Conservation (phyloP, 768 basidiomycete species). For the Sarcomyxa edulis region DNA sequence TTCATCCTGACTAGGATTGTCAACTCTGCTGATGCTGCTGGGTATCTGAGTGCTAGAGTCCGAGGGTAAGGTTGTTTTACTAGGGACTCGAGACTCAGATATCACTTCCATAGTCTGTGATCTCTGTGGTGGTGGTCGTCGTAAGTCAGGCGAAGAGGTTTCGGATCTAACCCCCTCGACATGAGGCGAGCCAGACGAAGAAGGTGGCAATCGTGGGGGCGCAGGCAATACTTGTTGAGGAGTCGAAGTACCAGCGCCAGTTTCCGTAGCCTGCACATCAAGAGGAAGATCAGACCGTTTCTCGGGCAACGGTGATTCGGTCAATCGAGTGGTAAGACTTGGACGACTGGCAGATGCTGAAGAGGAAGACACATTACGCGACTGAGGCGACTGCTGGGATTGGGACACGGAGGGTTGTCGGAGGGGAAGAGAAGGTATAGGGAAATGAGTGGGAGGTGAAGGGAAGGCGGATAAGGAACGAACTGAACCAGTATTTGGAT, state of each 20-base stretch:
- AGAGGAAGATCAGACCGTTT: no score
- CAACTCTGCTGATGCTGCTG: no score
- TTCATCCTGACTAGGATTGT: no score
- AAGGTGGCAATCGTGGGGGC: no score
- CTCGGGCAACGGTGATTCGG: slow-evolving; percentile 20
- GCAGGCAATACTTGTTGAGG: background rate
- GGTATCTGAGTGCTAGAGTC: no score
- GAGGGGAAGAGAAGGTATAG: slow-evolving; percentile 57
- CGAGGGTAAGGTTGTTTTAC: no score
- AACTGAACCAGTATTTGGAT: slow-evolving; percentile 46
- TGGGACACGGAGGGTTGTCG: slow-evolving; percentile 20
- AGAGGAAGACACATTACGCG: slow-evolving; percentile 13
- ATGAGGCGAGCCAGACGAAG: no score
- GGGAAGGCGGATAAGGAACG: slow-evolving; percentile 72
- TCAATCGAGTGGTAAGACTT: slow-evolving; percentile 13
- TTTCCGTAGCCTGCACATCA: slow-evolving; percentile 2
- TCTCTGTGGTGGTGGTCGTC: no score
- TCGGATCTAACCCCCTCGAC: no score
- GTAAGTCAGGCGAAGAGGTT: no score
- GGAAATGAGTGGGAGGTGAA: slow-evolving; percentile 66
- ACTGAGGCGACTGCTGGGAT: slow-evolving; percentile 15
- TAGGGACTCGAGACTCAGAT: no score
- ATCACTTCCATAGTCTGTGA: no score
- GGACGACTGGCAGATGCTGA: slow-evolving; percentile 19
- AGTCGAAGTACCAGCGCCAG: background rate